Base-by-base conservation (phyloP, 2,329 filamentous ascomycete species). In the Trichoderma harzianum region DNA sequence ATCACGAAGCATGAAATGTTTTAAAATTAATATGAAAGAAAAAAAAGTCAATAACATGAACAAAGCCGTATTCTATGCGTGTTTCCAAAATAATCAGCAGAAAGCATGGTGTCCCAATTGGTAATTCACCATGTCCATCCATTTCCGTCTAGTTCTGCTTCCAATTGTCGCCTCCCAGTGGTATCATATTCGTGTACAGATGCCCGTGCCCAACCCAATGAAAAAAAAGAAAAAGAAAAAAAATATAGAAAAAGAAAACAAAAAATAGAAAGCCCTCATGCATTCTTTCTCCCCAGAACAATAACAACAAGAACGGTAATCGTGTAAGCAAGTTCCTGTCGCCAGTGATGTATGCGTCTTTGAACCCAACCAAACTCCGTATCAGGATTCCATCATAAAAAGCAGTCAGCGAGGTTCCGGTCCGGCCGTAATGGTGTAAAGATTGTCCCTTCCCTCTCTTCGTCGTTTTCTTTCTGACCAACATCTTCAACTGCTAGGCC, bases 101-200 rank as follows among this genome's bases (percentile, higher is more conserved):
- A 61, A 51, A 21, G 11, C 14, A 11, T 32, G 66, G 11, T 18
- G 14, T 28, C 24, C 36, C 39, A 26, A 30, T 47, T 21, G 36
- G 32, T 24, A 34, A n/a, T 43, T 61, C 66, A 39, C 36, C 55
- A 34, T 55, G 58, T 63, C 30, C 43, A 60, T 71, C 55, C 62
- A 39, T 71, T 61, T 60, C 57, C 39, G 60, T 64, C 68, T 63
- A 62, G n/a, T 63, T 63, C 47, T 57, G 58, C 68, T 47, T 53
- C 36, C 34, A 58, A 61, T 36, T 71, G 61, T 34, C 21, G 43
- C 62, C 62, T 58, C 57, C 70, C 39, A 63, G n/a, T 53, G 70
- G 70, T 72, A 72, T 72, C 70, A 72, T 72, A 39, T 28, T 69
- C 70, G 70, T 72, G 28, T 72, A 72, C 70, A 61, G 66, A 69